Conservation (phyloP, 2,329 filamentous ascomycete species). For the Emericellopsis cladophorae region DNA sequence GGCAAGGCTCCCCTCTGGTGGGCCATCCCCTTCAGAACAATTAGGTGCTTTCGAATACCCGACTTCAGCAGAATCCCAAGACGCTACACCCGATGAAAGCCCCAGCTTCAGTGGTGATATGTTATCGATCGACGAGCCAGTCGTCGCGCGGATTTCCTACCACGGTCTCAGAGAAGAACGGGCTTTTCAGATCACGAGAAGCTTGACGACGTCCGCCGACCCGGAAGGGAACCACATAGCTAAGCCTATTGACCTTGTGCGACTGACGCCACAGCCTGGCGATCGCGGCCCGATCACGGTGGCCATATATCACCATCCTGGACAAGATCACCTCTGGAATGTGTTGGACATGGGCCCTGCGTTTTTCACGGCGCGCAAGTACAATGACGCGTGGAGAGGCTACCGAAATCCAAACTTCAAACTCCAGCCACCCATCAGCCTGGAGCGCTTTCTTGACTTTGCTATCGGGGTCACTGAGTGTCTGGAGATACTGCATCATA, state of each 20-base stretch:
- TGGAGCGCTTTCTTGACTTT: slow-evolving; percentile 76
- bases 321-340: slow-evolving; percentile 57
- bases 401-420: slow-evolving; percentile 29
- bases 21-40: slow-evolving; percentile 19
- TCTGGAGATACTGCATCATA: slow-evolving; percentile 82
- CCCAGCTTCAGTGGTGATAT: slow-evolving; percentile 6
- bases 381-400: slow-evolving; percentile 35
- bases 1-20: slow-evolving; percentile 27
- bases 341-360: slow-evolving; percentile 69
- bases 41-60: background rate
- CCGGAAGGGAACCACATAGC: slow-evolving; percentile 65
- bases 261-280: slow-evolving; percentile 53
- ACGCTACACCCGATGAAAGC: slow-evolving; percentile 3
- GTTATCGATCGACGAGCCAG: slow-evolving; percentile 45
- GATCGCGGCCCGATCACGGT: slow-evolving; percentile 64
- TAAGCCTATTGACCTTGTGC: slow-evolving; percentile 66
- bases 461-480: slow-evolving; percentile 81
- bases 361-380: slow-evolving; percentile 45
- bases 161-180: slow-evolving; percentile 77
- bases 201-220: slow-evolving; percentile 57
- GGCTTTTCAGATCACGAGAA: slow-evolving; percentile 72
- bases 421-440: slow-evolving; percentile 48
- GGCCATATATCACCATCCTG: slow-evolving; percentile 69
- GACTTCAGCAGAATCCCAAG: slow-evolving; percentile 12
- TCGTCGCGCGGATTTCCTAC: slow-evolving; percentile 72